Evolutionary conservation across 139 green algal species (phyloP).

Genomic region (Dunaliella sp.): DNA sequence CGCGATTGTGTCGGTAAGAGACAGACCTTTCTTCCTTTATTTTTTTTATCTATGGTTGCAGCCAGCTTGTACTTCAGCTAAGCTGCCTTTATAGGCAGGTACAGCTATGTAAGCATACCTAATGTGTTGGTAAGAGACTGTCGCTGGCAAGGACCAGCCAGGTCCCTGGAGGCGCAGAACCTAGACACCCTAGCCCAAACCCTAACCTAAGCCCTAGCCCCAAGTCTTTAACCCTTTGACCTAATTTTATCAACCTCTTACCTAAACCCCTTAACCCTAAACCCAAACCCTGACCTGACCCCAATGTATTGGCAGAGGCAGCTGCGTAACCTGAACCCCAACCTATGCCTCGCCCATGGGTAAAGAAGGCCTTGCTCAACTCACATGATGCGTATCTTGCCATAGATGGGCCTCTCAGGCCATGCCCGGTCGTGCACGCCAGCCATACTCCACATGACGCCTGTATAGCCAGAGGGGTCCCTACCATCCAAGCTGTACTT

Average conservation of each 20-base stretch:
- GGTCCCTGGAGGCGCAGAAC: not conserved
- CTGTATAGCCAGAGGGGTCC: slow-evolving; percentile 87
- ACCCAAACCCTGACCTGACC: not conserved
- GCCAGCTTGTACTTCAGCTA: too few relatives aligned
- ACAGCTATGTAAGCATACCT: too few relatives aligned
- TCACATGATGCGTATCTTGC: slow-evolving; percentile 98
- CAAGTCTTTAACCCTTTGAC: too few relatives aligned
- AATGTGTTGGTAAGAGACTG: too few relatives aligned
- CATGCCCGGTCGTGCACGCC: slow-evolving; percentile 95
- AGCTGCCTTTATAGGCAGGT: too few relatives aligned
- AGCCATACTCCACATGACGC: slow-evolving; percentile 91
- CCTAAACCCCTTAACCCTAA: not conserved
- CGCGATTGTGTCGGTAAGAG: not conserved
- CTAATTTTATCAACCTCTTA: not conserved
- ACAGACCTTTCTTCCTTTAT: too few relatives aligned
- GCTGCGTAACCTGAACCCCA: not conserved
- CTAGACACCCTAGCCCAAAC: too few relatives aligned
- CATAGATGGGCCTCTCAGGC: slow-evolving; percentile 90
- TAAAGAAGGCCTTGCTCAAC: too few relatives aligned
- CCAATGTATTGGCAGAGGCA: not conserved
- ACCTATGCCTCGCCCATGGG: too few relatives aligned
- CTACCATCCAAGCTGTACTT: slow-evolving; percentile 84
- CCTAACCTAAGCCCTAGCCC: not conserved
- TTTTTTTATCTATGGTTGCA: too few relatives aligned
- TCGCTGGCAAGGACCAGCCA: not conserved